phyloP scores from a whole-genome alignment of 331 rosid genomes.

The Erythrophleum ivorense region DNA sequence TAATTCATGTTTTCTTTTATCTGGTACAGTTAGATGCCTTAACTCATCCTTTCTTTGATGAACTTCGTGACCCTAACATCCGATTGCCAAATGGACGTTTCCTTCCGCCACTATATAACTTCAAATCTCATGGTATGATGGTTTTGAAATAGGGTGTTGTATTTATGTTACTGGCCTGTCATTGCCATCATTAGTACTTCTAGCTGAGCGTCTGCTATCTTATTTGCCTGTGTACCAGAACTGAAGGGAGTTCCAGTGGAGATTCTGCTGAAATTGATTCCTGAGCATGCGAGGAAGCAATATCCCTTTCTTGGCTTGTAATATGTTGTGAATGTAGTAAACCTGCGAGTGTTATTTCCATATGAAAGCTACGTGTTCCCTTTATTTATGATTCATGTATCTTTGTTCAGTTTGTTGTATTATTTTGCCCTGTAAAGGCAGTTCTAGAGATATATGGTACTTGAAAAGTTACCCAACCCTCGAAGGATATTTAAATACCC shows the following conservation, averaged over 20 bases:
- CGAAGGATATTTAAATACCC: constrained; percentile 49
- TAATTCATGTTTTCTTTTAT: constrained; percentile 22
- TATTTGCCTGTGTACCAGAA: constrained; percentile 52
- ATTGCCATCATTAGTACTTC: neutral
- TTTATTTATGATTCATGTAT: constrained; percentile 45
- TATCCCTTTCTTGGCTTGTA: constrained; percentile 76
- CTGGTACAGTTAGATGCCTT: constrained; percentile 80
- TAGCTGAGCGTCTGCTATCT: constrained; percentile 27
- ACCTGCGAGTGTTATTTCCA: constrained; percentile 40
- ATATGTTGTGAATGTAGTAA: constrained; percentile 46
- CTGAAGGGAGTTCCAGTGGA: constrained; percentile 79
- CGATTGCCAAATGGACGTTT: constrained; percentile 94
- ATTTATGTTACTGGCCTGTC: neutral
- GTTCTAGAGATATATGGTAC: constrained; percentile 47
- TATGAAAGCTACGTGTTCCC: constrained; percentile 36
- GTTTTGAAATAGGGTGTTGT: constrained; percentile 12
- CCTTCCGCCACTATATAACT: constrained; percentile 92
- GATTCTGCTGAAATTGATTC: constrained; percentile 81
- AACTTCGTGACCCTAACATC: constrained; percentile 75
- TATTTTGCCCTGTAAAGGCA: constrained; percentile 44
- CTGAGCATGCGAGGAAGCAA: constrained; percentile 96
- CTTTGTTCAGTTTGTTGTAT: constrained; percentile 39
- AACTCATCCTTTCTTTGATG: constrained; percentile 88
- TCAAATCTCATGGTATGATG: constrained; percentile 80
- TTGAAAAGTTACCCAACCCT: constrained; percentile 44